Evolutionary conservation across 2,329 filamentous ascomycete genomes (phyloP).

Genomic region (Stemphylium beticola): DNA sequence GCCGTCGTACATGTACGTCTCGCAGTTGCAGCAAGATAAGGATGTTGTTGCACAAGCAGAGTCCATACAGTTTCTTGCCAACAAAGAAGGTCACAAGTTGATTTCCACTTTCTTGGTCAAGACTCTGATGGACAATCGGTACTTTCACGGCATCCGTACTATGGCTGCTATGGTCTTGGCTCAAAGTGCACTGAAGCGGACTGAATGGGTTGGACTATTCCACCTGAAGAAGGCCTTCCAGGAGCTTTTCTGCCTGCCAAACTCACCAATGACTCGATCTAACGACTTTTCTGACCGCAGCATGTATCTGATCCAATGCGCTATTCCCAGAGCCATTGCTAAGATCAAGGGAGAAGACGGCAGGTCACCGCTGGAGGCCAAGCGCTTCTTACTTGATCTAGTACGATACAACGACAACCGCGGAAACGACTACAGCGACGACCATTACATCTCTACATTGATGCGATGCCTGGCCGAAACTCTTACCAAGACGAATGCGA

Average conservation of each 20-base stretch:
- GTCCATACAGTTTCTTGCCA: constrained; percentile 76
- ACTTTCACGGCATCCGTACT: constrained; percentile 90
- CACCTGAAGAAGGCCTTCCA: constrained; percentile 88
- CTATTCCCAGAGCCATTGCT: constrained; percentile 81
- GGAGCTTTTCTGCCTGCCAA: constrained; percentile 84
- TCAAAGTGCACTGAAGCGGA: constrained; percentile 65
- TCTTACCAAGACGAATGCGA: constrained; percentile 49
- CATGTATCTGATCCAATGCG: constrained; percentile 82
- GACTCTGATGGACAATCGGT: constrained; percentile 88
- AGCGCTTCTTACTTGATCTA: constrained; percentile 85
- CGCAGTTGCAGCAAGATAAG: constrained; percentile 93
- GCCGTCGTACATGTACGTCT: constrained; percentile 97
- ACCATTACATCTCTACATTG: constrained; percentile 83
- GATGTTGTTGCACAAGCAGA: constrained; percentile 85
- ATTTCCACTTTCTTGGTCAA: constrained; percentile 88
- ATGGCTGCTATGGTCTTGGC: constrained; percentile 82
- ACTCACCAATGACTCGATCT: constrained; percentile 77
- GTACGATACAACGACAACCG: constrained; percentile 94
- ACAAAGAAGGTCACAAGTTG: constrained; percentile 73
- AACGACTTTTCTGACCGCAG: constrained; percentile 92
- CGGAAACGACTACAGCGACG: constrained; percentile 86
- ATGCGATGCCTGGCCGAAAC: constrained; percentile 68
- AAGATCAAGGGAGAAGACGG: constrained; percentile 76
- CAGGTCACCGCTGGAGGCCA: constrained; percentile 78
- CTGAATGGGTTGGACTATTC: constrained; percentile 77